Base-by-base conservation (phyloP, 2,329 filamentous ascomycete genomes). In the Coniella lustricola region DNA sequence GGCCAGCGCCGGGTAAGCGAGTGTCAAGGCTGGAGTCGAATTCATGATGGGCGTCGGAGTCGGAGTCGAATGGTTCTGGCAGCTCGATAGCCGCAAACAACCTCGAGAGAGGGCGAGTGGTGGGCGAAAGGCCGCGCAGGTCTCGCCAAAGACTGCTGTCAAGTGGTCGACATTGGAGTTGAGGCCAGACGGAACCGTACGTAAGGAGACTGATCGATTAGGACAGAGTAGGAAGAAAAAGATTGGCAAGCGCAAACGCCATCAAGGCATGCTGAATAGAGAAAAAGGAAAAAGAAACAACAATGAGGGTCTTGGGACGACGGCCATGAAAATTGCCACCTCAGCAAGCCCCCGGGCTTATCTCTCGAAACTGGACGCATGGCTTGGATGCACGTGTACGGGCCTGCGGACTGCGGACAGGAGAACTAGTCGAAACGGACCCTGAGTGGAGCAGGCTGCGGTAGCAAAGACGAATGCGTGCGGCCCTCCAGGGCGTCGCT, bases 401-500 rank as follows among this genome's bases (percentile, higher is more conserved):
- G 55, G 57, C 55, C 57, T 55, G 48, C 54, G 53, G 42, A 62
- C 60, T 10, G 22, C 59, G 55, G 61, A 63, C 62, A 67, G 64
- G 64, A 59, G 63, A 65, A 65, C 63, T 57, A 64, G 67, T 67
- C 68, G 69, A 72, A 71, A 70, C 66, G 69, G 63, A 59, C 63
- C 65, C 64, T 64, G 66, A 64, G 61, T 63, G 63, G 60, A 60
- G 64, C 63, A 62, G 40, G 51, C 36, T 61, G 52, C 49, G 56
- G 57, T 55, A 53, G 55, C 57, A 10, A 29, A 29, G 25, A 29
- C n/a, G n/a, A n/a, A n/a, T n/a, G n/a, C n/a, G n/a, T n/a, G n/a
- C n/a, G n/a, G n/a, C n/a, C n/a, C n/a, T n/a, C n/a, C n/a, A n/a
- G n/a, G n/a, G n/a, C n/a, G n/a, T n/a, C n/a, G n/a, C n/a, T 10